Conservation (phyloP, 495 filamentous ascomycete genomes). For the Bryoglossum gracile region DNA sequence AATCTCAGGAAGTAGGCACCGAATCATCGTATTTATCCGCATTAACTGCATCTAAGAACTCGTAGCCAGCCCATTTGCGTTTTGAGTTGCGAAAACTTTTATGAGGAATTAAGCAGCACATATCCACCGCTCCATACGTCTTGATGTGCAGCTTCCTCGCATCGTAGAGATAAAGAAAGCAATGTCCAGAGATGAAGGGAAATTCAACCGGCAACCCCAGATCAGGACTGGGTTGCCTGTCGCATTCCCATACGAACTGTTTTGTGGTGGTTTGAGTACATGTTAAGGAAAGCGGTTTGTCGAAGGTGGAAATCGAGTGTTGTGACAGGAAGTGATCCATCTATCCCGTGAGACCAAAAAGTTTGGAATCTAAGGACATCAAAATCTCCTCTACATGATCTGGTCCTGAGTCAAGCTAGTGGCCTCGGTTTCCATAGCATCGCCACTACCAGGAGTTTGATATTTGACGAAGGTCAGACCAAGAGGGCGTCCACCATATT, state of each 20-base stretch:
- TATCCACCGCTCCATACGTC: conserved; percentile 4
- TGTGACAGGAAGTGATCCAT: conserved; percentile 1
- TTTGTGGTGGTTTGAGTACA: conserved; percentile 11
- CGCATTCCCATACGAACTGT: too few species aligned
- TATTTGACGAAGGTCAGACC: conserved; percentile 92
- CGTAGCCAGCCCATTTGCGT: neutral
- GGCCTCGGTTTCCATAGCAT: conserved; percentile 78
- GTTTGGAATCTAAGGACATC: neutral
- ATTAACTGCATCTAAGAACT: conserved; percentile 14
- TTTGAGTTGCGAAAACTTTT: conserved; percentile 15
- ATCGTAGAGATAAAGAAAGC: neutral
- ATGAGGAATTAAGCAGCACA: conserved; percentile 9
- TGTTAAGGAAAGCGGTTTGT: conserved; percentile 1
- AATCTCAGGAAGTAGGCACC: too few species aligned
- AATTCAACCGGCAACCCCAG: too few species aligned
- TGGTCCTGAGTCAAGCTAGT: conserved; percentile 86
- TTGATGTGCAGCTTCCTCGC: neutral
- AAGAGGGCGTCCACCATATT: conserved; percentile 92
- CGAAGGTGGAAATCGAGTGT: conserved; percentile 1
- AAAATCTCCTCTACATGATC: conserved; percentile 68
- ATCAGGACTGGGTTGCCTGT: too few species aligned
- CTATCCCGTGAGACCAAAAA: neutral
- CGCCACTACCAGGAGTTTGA: conserved; percentile 52
- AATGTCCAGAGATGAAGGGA: conserved; percentile 7
- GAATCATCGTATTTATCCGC: conserved; percentile 17